Percentiles rank a stretch among this genome's conserved stretches.
These are phyloP conservation scores for Phanerochaete carnosa DNA, from an alignment of 768 basidiomycete genomes.

Conservation along the genomic window DNA sequence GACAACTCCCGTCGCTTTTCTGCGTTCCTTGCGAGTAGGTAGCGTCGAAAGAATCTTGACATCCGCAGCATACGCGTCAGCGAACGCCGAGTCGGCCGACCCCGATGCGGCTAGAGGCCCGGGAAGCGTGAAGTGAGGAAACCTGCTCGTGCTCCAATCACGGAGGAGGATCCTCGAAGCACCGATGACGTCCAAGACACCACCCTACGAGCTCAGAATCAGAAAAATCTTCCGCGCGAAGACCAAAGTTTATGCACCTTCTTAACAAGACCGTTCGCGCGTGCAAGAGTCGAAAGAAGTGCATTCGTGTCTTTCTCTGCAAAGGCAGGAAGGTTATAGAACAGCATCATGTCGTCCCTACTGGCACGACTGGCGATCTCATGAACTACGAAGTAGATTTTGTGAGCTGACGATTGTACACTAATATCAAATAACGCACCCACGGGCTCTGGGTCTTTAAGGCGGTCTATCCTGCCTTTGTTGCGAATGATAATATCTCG, in stretches of 20 bases:
- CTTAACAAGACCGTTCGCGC: constrained; percentile 70
- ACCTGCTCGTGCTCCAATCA: constrained; percentile 78
- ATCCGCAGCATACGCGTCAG: constrained; percentile 43
- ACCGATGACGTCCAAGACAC: constrained; percentile 64
- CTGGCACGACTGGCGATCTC: constrained; percentile 67
- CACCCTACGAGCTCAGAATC: constrained; percentile 44
- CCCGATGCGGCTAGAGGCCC: constrained; percentile 21
- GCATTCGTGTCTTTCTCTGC: constrained; percentile 59
- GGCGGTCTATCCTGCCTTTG: constrained; percentile 77
- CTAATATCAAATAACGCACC: constrained; percentile 42
- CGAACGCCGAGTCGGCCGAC: constrained; percentile 12
- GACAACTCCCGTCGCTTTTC: constrained; percentile 48
- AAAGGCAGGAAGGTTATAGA: constrained; percentile 83
- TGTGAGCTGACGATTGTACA: neutral
- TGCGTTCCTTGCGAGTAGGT: constrained; percentile 62
- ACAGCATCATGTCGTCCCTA: constrained; percentile 84
- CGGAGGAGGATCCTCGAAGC: constrained; percentile 79
- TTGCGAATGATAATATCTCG: constrained; percentile 78
- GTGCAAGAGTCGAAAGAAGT: constrained; percentile 76
- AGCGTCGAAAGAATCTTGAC: constrained; percentile 45
- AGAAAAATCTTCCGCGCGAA: neutral
- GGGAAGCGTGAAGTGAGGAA: constrained; percentile 71
- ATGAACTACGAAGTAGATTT: constrained; percentile 42
- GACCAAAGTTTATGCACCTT: constrained; percentile 48
- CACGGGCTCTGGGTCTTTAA: constrained; percentile 75